Conservation (phyloP, 495 filamentous ascomycete genomes). For the Extremus antarcticus region DNA sequence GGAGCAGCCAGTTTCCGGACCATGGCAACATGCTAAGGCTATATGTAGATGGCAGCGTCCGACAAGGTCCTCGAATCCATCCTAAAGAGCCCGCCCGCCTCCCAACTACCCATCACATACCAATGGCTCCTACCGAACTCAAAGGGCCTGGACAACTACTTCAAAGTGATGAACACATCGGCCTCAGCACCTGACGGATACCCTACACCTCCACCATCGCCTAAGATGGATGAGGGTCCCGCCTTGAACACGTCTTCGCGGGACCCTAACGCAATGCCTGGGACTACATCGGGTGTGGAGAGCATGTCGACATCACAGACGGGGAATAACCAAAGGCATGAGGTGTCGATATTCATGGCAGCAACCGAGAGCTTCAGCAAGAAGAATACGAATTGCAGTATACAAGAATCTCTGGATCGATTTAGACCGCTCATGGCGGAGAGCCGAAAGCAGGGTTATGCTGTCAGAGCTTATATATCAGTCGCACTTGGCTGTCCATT, state of each 20-base stretch:
- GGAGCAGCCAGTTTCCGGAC: not conserved
- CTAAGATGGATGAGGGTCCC: conserved; percentile 30
- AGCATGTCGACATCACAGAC: conserved; percentile 10
- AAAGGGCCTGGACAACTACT: conserved; percentile 60
- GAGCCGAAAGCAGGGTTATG: conserved; percentile 59
- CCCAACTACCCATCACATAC: conserved; percentile 63
- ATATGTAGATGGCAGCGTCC: conserved; percentile 69
- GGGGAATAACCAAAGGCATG: conserved; percentile 33
- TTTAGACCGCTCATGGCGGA: conserved; percentile 64
- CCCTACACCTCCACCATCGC: conserved; percentile 28
- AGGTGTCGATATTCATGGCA: conserved; percentile 84
- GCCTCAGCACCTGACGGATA: conserved; percentile 21
- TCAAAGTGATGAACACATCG: conserved; percentile 34
- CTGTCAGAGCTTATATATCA: conserved; percentile 86
- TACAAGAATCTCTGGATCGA: conserved; percentile 65
- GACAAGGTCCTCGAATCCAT: conserved; percentile 68
- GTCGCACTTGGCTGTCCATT: conserved; percentile 93
- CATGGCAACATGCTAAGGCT: not conserved
- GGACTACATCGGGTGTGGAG: conserved; percentile 16
- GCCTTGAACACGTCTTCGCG: conserved; percentile 31
- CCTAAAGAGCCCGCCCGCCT: conserved; percentile 45
- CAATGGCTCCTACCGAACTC: conserved; percentile 89
- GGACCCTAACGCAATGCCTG: conserved; percentile 35
- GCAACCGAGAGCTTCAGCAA: conserved; percentile 87
- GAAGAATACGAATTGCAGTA: conserved; percentile 83